Evolutionary conservation across 2,329 filamentous ascomycete genomes (phyloP), one percentile per base, ranked within the genome.

Genomic region (Stachybotrys echinatus): DNA sequence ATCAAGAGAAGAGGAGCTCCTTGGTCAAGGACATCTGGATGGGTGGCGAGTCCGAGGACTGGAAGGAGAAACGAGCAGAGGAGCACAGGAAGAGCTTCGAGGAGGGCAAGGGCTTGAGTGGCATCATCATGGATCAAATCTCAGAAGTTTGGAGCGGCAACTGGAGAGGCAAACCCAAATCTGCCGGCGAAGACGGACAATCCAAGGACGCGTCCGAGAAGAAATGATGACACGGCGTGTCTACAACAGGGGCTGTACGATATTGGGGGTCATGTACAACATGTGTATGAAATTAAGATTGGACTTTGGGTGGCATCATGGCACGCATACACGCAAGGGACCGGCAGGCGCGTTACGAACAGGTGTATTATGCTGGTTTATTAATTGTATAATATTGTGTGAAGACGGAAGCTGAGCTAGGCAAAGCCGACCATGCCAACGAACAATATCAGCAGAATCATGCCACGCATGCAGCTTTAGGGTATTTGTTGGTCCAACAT

Each of bases 121-220:
- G 75, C 34, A 68, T 84, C 50, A 83, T 83, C 48, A 65, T 74
- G 53, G 76, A 80, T 8, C 79, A 83, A 63, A 68, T 83, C 49
- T 65, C 65, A n/a, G 79, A 84, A 54, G 80, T 80, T 12, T 79
- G 65, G 55, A 66, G 61, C 38, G 69, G 68, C 5, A 68, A 67
- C 48, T 69, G 58, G 63, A 61, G 58, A 54, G 65, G 53, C 48
- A 56, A 58, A 5, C 47, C 50, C 18, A 61, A 62, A 52, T 65
- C 64, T 45, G 60, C 55, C 49, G 58, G 60, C 50, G 54, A 58
- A n/a, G 57, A 60, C 48, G 59, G 58, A 44, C 47, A 52, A 12
- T 7, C 10, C 17, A 40, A 18, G n/a, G 17, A 20, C 12, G 43
- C 18, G 51, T 23, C 23, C 14, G 47, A 58, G 48, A 58, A 55